A percentile compares a stretch with the other conserved stretches of the same genome.
phyloP scores from a whole-genome alignment of 495 filamentous ascomycete genomes.

The Xylaria castorea region DNA sequence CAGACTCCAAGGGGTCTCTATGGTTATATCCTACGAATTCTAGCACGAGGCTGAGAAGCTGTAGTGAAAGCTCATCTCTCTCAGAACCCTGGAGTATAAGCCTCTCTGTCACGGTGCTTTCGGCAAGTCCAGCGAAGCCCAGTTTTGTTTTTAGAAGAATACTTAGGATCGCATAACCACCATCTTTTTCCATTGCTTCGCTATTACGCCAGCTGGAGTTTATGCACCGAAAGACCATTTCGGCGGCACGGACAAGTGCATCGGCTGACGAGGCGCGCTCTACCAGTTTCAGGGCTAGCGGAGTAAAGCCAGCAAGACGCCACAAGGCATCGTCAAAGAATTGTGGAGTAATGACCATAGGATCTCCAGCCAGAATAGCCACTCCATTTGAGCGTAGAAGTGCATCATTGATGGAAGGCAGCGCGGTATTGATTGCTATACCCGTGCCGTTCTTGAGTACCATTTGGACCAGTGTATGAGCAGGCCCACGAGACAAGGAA shows the following conservation, averaged over 20 bases:
- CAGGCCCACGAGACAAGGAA: slow-evolving; percentile 75
- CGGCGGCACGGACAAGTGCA: slow-evolving; percentile 74
- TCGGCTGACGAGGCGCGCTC: slow-evolving; percentile 74
- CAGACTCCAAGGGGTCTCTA: slow-evolving; percentile 76
- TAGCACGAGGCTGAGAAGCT: slow-evolving; percentile 78
- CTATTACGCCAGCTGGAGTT: slow-evolving; percentile 95
- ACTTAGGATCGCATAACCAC: slow-evolving; percentile 89
- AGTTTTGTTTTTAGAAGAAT: slow-evolving; percentile 79
- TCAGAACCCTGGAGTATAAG: slow-evolving; percentile 57
- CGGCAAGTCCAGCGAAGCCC: slow-evolving; percentile 53
- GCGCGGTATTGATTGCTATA: slow-evolving; percentile 85
- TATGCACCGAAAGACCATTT: slow-evolving; percentile 82
- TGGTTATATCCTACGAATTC: slow-evolving; percentile 86
- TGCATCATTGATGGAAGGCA: slow-evolving; percentile 89
- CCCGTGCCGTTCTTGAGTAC: slow-evolving; percentile 76
- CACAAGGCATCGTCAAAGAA: slow-evolving; percentile 91
- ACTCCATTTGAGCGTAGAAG: slow-evolving; percentile 78
- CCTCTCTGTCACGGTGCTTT: slow-evolving; percentile 48
- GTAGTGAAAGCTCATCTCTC: slow-evolving; percentile 67
- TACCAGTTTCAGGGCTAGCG: slow-evolving; percentile 81
- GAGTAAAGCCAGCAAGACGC: slow-evolving; percentile 86
- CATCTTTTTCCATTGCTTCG: slow-evolving; percentile 96
- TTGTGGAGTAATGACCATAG: slow-evolving; percentile 79
- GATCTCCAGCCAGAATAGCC: slow-evolving; percentile 81
- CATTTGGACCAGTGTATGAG: slow-evolving; percentile 71